These are phyloP conservation scores for Colletotrichum brevisporum DNA, from an alignment of 2,329 filamentous ascomycete species.

Conservation along the genomic window DNA sequence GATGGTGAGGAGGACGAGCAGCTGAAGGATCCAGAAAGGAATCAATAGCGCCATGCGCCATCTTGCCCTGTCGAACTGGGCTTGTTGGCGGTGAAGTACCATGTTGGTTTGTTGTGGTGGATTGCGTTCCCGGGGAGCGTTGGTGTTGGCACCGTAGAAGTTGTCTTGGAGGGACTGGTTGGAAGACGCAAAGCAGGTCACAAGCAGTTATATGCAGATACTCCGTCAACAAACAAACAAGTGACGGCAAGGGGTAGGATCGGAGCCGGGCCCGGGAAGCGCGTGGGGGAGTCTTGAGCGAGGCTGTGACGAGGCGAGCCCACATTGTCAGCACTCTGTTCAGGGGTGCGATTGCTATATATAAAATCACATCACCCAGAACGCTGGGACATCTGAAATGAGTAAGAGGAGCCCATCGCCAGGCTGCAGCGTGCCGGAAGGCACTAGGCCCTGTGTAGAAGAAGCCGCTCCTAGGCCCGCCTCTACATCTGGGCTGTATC, in stretches of 20 bases:
- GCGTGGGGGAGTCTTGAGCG: constrained; percentile 24
- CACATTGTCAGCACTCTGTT: constrained; percentile 28
- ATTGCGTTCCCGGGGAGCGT: constrained; percentile 17
- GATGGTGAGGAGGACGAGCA: constrained; percentile 59
- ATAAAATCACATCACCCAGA: constrained; percentile 35
- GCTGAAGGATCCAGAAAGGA: constrained; percentile 66
- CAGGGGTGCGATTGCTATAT: constrained; percentile 35
- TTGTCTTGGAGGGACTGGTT: constrained; percentile 20
- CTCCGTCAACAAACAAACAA: constrained; percentile 19
- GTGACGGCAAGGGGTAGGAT: constrained; percentile 21
- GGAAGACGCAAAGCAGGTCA: constrained; percentile 22
- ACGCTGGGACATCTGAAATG: constrained; percentile 23
- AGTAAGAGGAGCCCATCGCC: constrained; percentile 13
- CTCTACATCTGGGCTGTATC: constrained; percentile 12
- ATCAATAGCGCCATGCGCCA: constrained; percentile 65
- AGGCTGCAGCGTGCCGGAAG: constrained; percentile 36
- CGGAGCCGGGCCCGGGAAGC: constrained; percentile 31
- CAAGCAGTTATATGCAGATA: constrained; percentile 32
- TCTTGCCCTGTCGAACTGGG: constrained; percentile 65
- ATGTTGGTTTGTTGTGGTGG: constrained; percentile 45
- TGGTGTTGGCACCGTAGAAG: constrained; percentile 15
- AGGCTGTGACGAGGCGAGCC: constrained; percentile 36
- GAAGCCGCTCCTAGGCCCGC: constrained; percentile 13
- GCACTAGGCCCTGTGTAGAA: constrained; percentile 20
- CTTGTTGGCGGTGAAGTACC: constrained; percentile 64